A percentile compares a stretch with the other conserved stretches of the same genome.
Conservation (phyloP, 2,329 filamentous ascomycete species). For the Cercospora sesami region DNA sequence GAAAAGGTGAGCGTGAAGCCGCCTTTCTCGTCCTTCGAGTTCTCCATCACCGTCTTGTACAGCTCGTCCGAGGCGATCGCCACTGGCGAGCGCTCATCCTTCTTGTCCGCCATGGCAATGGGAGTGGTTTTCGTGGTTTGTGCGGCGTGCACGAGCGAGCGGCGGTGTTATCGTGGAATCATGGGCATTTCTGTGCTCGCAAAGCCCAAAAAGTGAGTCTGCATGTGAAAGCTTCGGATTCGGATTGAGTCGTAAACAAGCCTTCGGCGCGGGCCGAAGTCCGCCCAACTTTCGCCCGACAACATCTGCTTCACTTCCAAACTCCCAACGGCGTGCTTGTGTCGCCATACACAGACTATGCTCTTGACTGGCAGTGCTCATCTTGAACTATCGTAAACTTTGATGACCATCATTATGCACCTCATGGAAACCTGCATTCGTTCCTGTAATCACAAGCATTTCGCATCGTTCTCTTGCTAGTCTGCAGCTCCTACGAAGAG, state of each 20-base stretch:
- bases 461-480: neutral
- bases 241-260: neutral
- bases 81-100: slow-evolving; percentile 14
- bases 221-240: slow-evolving; percentile 2
- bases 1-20: slow-evolving; percentile 36
- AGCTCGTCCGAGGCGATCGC: slow-evolving; percentile 33
- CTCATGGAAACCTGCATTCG: neutral
- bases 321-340: neutral
- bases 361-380: neutral
- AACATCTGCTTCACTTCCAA: slow-evolving; percentile 2
- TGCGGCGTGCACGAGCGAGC: slow-evolving; percentile 13
- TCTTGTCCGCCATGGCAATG: slow-evolving; percentile 22
- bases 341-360: neutral
- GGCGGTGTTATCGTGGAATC: slow-evolving; percentile 28
- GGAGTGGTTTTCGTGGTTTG: neutral
- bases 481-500: neutral
- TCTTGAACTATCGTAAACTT: neutral
- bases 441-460: neutral
- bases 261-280: neutral
- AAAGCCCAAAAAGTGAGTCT: slow-evolving; percentile 3
- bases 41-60: slow-evolving; percentile 29
- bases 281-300: neutral
- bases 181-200: slow-evolving; percentile 17
- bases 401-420: neutral
- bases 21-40: slow-evolving; percentile 30